A percentile compares a stretch with the other conserved stretches of the same genome.
phyloP scores from a whole-genome alignment of 768 basidiomycete species.

The Exidia glandulosa region DNA sequence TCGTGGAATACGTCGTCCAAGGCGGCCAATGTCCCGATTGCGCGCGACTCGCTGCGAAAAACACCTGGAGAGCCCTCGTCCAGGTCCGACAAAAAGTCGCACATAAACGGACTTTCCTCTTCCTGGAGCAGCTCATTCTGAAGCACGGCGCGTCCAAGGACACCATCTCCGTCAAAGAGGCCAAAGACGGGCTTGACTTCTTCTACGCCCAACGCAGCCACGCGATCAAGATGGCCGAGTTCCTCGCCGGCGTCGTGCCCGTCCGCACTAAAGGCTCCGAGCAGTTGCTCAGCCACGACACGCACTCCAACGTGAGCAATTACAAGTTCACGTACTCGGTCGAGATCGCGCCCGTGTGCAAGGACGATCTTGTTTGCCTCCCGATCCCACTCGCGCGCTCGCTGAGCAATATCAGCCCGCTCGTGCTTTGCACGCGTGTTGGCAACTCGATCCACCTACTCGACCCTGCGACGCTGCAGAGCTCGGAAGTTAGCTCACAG shows the following conservation, averaged over 20 bases:
- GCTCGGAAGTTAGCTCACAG: slow-evolving; percentile 64
- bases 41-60: slow-evolving; percentile 89
- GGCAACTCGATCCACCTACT: slow-evolving; percentile 86
- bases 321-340: slow-evolving; percentile 98
- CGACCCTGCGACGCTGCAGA: slow-evolving; percentile 78
- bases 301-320: slow-evolving; percentile 84
- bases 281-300: slow-evolving; percentile 87
- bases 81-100: slow-evolving; percentile 99
- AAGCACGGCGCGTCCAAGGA: slow-evolving; percentile 97
- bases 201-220: slow-evolving; percentile 88
- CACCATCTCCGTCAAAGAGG: slow-evolving; percentile 87
- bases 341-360: slow-evolving; percentile 94
- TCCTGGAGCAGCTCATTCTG: slow-evolving; percentile 91
- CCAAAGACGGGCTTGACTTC: slow-evolving; percentile 90
- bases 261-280: slow-evolving; percentile 89
- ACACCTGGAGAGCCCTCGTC: slow-evolving; percentile 96
- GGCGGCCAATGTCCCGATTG: slow-evolving; percentile 94
- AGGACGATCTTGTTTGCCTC: slow-evolving; percentile 92
- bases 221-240: slow-evolving; percentile 95
- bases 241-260: slow-evolving; percentile 78
- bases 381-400: slow-evolving; percentile 72
- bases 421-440: slow-evolving; percentile 82
- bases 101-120: slow-evolving; percentile 96
- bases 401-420: slow-evolving; percentile 76
- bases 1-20: slow-evolving; percentile 91